Evolutionary conservation across 345 rosid genomes (phyloP).

Genomic region (Conringia planisiliqua): DNA sequence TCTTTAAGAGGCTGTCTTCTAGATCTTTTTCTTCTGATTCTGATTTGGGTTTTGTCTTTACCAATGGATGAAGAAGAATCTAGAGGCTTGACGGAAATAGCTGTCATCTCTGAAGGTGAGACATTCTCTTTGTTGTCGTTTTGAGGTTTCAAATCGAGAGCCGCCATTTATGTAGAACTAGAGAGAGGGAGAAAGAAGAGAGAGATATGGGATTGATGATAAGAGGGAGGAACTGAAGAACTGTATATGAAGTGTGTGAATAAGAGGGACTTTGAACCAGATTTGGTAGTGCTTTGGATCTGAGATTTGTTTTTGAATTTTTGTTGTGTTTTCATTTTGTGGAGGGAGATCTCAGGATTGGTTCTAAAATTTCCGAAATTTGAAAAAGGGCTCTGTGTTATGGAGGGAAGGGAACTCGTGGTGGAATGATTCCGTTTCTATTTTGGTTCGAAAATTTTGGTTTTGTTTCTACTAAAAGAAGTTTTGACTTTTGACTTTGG

Average conservation of each 20-base stretch:
- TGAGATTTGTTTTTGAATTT: conserved; percentile 23
- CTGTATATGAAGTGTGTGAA: conserved; percentile 27
- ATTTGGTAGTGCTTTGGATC: conserved; percentile 16
- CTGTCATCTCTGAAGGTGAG: neutral
- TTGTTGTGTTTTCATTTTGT: conserved; percentile 15
- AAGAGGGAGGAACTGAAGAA: neutral
- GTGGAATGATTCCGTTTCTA: conserved; percentile 8
- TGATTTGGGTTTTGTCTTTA: conserved; percentile 25
- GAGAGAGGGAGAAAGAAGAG: neutral
- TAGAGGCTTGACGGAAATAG: neutral
- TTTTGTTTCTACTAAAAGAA: neutral
- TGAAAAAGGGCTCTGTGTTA: neutral
- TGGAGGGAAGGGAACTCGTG: conserved; percentile 39
- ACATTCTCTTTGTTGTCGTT: conserved; percentile 31
- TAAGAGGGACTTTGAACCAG: neutral
- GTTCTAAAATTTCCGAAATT: conserved; percentile 5
- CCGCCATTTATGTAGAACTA: conserved; percentile 23
- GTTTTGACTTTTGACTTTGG: conserved; percentile 1
- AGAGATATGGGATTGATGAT: conserved; percentile 8
- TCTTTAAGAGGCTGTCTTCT: conserved; percentile 33
- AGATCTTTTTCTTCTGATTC: conserved; percentile 16
- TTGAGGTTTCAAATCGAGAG: neutral
- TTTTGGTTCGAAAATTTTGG: conserved; percentile 10
- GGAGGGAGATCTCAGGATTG: conserved; percentile 30
- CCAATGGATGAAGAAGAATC: conserved; percentile 2